Evolutionary conservation across 768 basidiomycete genomes (phyloP), one percentile per base, ranked within the genome.

Genomic region (Pleurotus djamor): DNA sequence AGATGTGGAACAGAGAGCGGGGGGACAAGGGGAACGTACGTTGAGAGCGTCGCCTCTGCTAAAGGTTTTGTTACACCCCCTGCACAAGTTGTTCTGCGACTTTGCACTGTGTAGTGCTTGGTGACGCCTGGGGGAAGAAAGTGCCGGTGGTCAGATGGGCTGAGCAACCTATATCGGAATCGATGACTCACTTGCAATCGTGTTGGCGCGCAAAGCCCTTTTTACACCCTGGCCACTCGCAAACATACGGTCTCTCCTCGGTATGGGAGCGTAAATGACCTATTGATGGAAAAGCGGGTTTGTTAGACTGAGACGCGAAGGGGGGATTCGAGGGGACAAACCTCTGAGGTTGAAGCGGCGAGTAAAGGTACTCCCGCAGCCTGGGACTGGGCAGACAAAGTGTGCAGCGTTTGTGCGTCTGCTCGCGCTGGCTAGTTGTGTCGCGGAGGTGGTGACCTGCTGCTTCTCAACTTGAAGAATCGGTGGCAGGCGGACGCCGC

Each of bases 281-380:
- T 90, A 73, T 10, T 59, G 60, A 57, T 60, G 49, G 14, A 37
- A 55, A 56, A 28, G 63, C 33, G 41, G 37, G 61, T 59, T 8
- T 36, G 6, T 44, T n/a, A 48, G 43, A 41, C 56, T 32, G 13
- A 13, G 17, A n/a, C 43, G 58, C 4, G 1, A 34, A 44, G 48
- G 37, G 48, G 59, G 21, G 44, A 17, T 59, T 59, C 34, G 37
- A 52, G 13, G 9, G 50, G 49, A 60, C 72, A 54, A 51, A 92
- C 92, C 92, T 83, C 89, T 77, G 57, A 94, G 72, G 73, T 94
- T 94, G 78, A 94, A 94, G 59, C 92, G 83, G 69, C 92, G 86
- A 67, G 95, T 98, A 74, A 98, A 98, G n/a, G 95, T 96, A 72
- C 92, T 94, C 48, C 93, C 94, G 76, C 95, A 98, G 10, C 94